Evolutionary conservation across 1,284 basidiomycete species (phyloP).

Genomic region (Tylopilus orsonianus): DNA sequence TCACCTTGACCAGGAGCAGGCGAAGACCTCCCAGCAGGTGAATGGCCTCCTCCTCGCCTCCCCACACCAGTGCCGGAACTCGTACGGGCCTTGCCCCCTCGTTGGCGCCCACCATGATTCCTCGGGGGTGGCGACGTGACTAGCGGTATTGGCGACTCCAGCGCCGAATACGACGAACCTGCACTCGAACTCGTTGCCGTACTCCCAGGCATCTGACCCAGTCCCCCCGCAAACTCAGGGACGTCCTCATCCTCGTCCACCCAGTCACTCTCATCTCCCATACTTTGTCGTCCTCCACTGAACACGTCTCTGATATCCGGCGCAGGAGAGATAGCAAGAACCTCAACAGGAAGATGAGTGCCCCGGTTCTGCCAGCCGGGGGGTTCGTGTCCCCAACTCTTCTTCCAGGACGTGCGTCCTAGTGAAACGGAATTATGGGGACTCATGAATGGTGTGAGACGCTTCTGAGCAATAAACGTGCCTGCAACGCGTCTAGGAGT

Average conservation of each 20-base stretch:
- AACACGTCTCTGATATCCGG: constrained; percentile 77
- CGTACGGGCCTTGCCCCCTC: constrained; percentile 28
- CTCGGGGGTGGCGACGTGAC: constrained; percentile 44
- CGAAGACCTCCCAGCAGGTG: constrained; percentile 56
- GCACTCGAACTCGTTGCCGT: constrained; percentile 25
- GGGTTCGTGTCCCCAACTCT: constrained; percentile 80
- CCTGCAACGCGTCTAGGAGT: constrained; percentile 45
- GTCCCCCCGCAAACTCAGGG: constrained; percentile 71
- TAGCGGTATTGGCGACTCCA: constrained; percentile 37
- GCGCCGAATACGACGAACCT: constrained; percentile 24
- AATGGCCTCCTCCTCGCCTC: constrained; percentile 49
- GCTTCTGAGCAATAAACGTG: constrained; percentile 75
- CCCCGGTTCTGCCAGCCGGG: constrained; percentile 78
- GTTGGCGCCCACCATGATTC: constrained; percentile 26
- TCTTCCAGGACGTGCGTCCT: constrained; percentile 81
- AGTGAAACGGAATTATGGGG: constrained; percentile 44
- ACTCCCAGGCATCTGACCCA: constrained; percentile 65
- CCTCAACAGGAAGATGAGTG: constrained; percentile 68
- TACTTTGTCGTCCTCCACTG: constrained; percentile 52
- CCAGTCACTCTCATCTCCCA: constrained; percentile 80
- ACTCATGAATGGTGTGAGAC: constrained; percentile 63
- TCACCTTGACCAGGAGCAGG: constrained; percentile 52
- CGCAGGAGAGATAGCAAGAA: constrained; percentile 61
- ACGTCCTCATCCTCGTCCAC: constrained; percentile 80
- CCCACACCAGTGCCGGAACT: constrained; percentile 22